Conservation (phyloP, 2,329 filamentous ascomycete species). For the Hansfordia pulvinata region DNA sequence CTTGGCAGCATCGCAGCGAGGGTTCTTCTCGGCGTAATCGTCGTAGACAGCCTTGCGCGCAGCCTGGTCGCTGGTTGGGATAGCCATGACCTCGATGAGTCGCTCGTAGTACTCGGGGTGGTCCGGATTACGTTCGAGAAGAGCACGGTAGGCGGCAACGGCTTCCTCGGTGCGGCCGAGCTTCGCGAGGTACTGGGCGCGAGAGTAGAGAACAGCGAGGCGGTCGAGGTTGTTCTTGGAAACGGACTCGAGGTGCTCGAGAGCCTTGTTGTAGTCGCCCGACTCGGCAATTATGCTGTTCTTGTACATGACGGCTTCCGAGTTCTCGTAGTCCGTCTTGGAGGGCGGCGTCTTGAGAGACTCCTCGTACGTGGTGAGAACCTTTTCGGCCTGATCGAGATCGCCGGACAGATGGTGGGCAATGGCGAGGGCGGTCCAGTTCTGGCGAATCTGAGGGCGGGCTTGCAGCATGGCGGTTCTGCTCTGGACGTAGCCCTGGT, state of each 20-base stretch:
- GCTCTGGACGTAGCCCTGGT: conserved; percentile 83
- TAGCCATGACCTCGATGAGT: conserved; percentile 54
- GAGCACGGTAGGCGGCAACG: conserved; percentile 61
- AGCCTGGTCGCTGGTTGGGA: conserved; percentile 44
- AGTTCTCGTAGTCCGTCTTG: conserved; percentile 77
- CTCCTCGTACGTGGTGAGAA: conserved; percentile 83
- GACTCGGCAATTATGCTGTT: conserved; percentile 87
- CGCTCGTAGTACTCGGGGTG: conserved; percentile 76
- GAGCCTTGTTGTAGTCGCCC: conserved; percentile 67
- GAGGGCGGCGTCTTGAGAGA: conserved; percentile 73
- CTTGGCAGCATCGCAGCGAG: conserved; percentile 72
- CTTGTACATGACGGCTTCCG: conserved; percentile 89
- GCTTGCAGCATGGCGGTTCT: conserved; percentile 77
- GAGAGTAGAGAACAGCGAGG: conserved; percentile 71
- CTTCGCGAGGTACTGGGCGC: conserved; percentile 70
- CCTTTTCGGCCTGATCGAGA: conserved; percentile 73
- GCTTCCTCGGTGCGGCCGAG: conserved; percentile 71
- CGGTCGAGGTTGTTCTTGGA: conserved; percentile 72
- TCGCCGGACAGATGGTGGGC: conserved; percentile 87
- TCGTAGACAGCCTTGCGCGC: conserved; percentile 65
- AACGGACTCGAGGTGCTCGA: conserved; percentile 72
- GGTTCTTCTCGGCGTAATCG: conserved; percentile 67
- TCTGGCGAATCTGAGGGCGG: conserved; percentile 69
- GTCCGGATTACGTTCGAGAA: conserved; percentile 81
- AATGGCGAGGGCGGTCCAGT: conserved; percentile 95